These are phyloP conservation scores for Plectosphaerella plurivora DNA, from an alignment of 2,329 filamentous ascomycete species.

Conservation along the genomic window DNA sequence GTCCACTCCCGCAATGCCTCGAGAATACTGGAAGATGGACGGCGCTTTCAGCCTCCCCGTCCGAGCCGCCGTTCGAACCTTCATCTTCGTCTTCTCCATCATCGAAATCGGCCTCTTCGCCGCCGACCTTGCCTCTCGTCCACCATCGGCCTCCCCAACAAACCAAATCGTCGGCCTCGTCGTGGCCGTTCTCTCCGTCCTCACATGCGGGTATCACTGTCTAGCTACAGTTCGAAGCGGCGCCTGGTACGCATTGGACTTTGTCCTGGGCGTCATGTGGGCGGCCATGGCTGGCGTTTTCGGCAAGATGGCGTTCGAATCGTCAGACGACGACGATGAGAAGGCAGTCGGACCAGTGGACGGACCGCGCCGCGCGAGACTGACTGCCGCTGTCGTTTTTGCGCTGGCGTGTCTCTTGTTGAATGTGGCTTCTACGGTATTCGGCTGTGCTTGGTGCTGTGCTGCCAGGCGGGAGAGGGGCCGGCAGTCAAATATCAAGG, in stretches of 20 bases:
- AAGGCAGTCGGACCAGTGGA: not conserved
- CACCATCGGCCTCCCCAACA: not conserved
- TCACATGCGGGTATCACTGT: slow-evolving; percentile 5
- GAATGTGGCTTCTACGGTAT: not conserved
- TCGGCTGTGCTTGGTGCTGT: too few relatives aligned
- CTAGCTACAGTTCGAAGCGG: slow-evolving; percentile 4
- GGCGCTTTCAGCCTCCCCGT: slow-evolving; percentile 5
- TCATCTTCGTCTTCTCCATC: slow-evolving; percentile 8
- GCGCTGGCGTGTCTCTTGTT: not conserved
- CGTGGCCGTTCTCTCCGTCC: not conserved
- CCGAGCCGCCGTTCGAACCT: slow-evolving; percentile 4
- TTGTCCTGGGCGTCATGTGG: slow-evolving; percentile 6
- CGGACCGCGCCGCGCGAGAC: slow-evolving; percentile 1
- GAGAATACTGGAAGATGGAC: slow-evolving; percentile 6
- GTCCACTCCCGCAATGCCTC: too few relatives aligned
- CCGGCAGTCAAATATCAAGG: too few relatives aligned
- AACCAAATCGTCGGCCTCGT: slow-evolving; percentile 7
- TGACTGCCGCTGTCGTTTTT: slow-evolving; percentile 6
- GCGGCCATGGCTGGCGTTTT: slow-evolving; percentile 6
- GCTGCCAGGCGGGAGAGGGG: too few relatives aligned
- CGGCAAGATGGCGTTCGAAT: not conserved
- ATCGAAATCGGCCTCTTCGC: slow-evolving; percentile 6
- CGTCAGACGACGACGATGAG: not conserved
- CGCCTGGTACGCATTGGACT: slow-evolving; percentile 7
- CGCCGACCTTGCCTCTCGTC: slow-evolving; percentile 1